phyloP scores from a whole-genome alignment of 75 land plant genomes.

The Sequoia sempervirens region DNA sequence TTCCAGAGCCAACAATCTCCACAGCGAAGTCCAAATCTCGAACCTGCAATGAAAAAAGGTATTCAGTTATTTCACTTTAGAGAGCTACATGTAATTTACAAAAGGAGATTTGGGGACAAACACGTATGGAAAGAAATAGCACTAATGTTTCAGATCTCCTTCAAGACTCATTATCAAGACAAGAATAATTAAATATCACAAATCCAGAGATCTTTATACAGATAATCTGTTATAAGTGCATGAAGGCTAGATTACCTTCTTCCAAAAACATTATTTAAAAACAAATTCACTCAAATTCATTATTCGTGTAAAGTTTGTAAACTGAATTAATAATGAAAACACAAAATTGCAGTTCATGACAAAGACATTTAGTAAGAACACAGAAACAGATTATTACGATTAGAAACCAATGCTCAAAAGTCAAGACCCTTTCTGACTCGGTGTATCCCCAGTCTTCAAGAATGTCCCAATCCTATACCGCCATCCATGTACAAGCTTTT shows the following conservation, averaged over 20 bases:
- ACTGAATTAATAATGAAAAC: not conserved
- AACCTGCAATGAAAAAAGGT: constrained; percentile 43
- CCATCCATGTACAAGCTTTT: no score
- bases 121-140: not conserved
- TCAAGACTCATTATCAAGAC: not conserved
- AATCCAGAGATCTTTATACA: not conserved
- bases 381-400: not conserved
- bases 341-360: not conserved
- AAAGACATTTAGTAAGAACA: not conserved
- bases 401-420: not conserved
- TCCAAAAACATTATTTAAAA: not conserved
- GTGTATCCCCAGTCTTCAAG: not conserved
- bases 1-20: constrained; percentile 62
- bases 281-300: not conserved
- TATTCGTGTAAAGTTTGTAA: not conserved
- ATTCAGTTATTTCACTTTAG: not conserved
- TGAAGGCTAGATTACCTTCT: not conserved
- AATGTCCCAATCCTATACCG: no score
- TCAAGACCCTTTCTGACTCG: not conserved
- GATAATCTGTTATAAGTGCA: not conserved
- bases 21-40: constrained; percentile 87
- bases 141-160: not conserved
- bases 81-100: not conserved
- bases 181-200: not conserved
- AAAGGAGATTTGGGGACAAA: not conserved